Evolutionary conservation across 768 basidiomycete species (phyloP).

Genomic region (Daedaleopsis nitida): DNA sequence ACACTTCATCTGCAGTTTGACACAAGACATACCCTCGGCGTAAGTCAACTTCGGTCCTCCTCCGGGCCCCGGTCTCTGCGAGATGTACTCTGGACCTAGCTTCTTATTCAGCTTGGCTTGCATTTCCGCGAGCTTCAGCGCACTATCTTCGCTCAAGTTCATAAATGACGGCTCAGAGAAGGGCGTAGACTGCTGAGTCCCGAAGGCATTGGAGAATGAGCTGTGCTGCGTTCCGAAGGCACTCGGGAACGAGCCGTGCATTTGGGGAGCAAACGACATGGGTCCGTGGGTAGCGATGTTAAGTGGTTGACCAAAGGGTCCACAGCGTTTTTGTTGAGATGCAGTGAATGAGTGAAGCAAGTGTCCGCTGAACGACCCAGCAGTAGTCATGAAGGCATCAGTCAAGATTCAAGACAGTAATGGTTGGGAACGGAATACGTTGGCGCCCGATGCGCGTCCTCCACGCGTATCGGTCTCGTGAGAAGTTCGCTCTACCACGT

Average conservation of each 20-base stretch:
- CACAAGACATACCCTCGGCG: constrained; percentile 94
- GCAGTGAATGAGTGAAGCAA: constrained; percentile 49
- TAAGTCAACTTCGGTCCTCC: constrained; percentile 90
- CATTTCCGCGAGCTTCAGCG: constrained; percentile 65
- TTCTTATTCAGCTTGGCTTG: constrained; percentile 84
- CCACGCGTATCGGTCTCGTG: constrained; percentile 12
- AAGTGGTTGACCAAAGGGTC: constrained; percentile 32
- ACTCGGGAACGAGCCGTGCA: constrained; percentile 51
- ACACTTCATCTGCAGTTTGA: constrained; percentile 54
- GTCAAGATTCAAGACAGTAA: not conserved
- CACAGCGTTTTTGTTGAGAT: constrained; percentile 7
- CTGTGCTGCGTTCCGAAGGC: constrained; percentile 32
- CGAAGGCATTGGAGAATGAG: too few species aligned
- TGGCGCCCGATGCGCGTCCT: constrained; percentile 8
- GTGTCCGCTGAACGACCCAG: constrained; percentile 61
- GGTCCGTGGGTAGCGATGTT: constrained; percentile 50
- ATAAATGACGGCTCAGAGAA: constrained; percentile 28
- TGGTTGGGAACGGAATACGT: not conserved
- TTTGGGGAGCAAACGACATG: constrained; percentile 61
- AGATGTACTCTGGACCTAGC: constrained; percentile 93
- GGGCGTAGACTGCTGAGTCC: constrained; percentile 29
- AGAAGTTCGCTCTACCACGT: too few species aligned
- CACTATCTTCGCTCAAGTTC: constrained; percentile 62
- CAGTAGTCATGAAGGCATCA: constrained; percentile 23
- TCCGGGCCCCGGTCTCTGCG: constrained; percentile 84